Evolutionary conservation across 225 moss, liverwort and hornwort genomes (phyloP).

Genomic region (Polytrichum commune): DNA sequence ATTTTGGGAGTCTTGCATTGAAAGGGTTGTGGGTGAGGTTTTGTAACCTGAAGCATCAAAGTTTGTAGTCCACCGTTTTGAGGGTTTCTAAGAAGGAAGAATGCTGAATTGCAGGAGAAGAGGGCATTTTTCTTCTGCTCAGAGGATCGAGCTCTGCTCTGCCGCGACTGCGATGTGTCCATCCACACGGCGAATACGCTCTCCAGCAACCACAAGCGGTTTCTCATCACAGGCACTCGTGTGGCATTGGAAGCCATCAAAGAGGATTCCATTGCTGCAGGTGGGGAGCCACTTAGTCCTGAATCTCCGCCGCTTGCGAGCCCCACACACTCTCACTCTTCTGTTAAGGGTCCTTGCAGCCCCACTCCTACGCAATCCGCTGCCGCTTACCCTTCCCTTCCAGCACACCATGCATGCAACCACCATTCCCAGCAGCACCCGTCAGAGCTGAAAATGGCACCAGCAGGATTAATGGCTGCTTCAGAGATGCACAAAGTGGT

Average conservation of each 20-base stretch:
- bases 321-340: slow-evolving; percentile 35
- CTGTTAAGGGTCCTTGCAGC: slow-evolving; percentile 20
- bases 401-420: too few relatives aligned
- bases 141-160: slow-evolving; percentile 82
- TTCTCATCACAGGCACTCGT: slow-evolving; percentile 68
- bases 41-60: neutral
- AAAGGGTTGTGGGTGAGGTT: too few relatives aligned
- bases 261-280: slow-evolving; percentile 9
- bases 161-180: slow-evolving; percentile 85
- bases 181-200: slow-evolving; percentile 65
- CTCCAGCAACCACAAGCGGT: slow-evolving; percentile 67
- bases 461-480: neutral
- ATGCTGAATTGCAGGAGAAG: slow-evolving; percentile 56
- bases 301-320: slow-evolving; percentile 20
- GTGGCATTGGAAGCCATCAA: slow-evolving; percentile 65
- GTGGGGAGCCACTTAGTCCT: slow-evolving; percentile 8
- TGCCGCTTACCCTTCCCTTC: slow-evolving; percentile 11
- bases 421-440: too few relatives aligned
- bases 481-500: slow-evolving; percentile 6
- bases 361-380: neutral
- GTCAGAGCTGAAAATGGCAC: too few relatives aligned
- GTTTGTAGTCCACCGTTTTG: neutral
- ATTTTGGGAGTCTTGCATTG: too few relatives aligned
- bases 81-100: too few relatives aligned
- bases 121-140: slow-evolving; percentile 80